Base-by-base conservation (phyloP, 2,329 filamentous ascomycete species). In the Waltergamsia citrina region DNA sequence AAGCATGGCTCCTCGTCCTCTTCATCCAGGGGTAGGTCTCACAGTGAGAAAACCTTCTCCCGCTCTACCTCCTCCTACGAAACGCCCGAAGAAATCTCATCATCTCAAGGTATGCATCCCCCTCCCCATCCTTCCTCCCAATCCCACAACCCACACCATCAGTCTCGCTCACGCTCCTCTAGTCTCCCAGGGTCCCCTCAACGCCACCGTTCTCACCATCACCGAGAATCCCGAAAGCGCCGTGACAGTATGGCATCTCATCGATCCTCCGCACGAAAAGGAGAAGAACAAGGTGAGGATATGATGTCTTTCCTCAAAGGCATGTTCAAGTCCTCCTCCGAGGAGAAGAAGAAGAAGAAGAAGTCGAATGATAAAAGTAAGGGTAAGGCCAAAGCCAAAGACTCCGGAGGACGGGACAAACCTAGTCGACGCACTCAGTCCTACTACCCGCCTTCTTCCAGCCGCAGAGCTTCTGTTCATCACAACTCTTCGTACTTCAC, bases 271-370 rank as follows among this genome's bases (percentile, higher is more conserved):
- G 9, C 6, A n/a, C 15, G 24, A 11, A n/a, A 26, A 11, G 12
- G 24, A 11, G 12, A 10, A n/a, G 24, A n/a, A 26, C 8, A 24
- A 15, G 12, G 15, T 26, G 12, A 26, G 24, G 24, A 10, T 26
- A 15, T 11, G 24, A 26, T 26, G n/a, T n/a, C n/a, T 26, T n/a
- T 26, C 15, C 12, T n/a, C 15, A 26, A 15, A 26, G 15, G 24
- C 24, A 26, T 15, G 12, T 26, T 26, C 12, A 10, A 26, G 12
- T 26, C 24, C 12, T 10, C 24, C 12, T 8, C 15, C 24, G 12
- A 15, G 25, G 16, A 27, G 25, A 12, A 26, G 17, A 27, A 28
- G 29, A 27, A 23, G 34, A 36, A 32, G 29, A 32, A 32, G 29
- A 32, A 16, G 16, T 28, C 19, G 21, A 36, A 36, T 7, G 25